A percentile compares a stretch with the other conserved stretches of the same genome.
Evolutionary conservation across 805 yeast species (phyloP).

Genomic region (Monosporozyma aerobia): DNA sequence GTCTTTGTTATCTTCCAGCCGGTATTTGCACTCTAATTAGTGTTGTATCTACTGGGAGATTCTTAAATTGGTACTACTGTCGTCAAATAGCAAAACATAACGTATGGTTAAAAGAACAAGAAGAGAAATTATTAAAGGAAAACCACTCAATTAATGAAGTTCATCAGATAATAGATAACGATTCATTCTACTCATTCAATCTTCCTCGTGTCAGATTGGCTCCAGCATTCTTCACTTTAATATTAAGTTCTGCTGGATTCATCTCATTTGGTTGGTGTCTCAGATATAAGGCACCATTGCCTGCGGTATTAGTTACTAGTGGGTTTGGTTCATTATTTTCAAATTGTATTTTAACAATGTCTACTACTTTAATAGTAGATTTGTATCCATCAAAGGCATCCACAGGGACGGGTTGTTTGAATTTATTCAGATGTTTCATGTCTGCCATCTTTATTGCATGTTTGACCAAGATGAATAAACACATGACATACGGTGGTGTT

Average conservation of each 20-base stretch:
- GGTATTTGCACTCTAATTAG: slow-evolving; percentile 62
- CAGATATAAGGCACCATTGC: slow-evolving; percentile 36
- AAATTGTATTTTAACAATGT: slow-evolving; percentile 46
- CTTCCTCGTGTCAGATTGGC: slow-evolving; percentile 46
- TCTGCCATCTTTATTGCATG: slow-evolving; percentile 67
- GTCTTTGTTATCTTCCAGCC: slow-evolving; percentile 64
- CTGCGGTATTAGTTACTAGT: slow-evolving; percentile 50
- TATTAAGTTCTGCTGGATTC: slow-evolving; percentile 33
- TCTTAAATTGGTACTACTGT: slow-evolving; percentile 40
- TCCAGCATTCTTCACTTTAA: slow-evolving; percentile 37
- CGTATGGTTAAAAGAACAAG: slow-evolving; percentile 16
- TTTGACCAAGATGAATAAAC: slow-evolving; percentile 46
- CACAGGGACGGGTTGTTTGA: slow-evolving; percentile 64
- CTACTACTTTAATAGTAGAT: slow-evolving; percentile 67
- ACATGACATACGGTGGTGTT: slow-evolving; percentile 65
- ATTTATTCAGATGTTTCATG: slow-evolving; percentile 61
- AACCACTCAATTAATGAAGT: slow-evolving; percentile 14
- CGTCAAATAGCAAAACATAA: slow-evolving; percentile 15
- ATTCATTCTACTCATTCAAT: slow-evolving; percentile 37
- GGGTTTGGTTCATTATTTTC: slow-evolving; percentile 51
- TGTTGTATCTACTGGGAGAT: slow-evolving; percentile 47
- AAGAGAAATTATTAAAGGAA: slow-evolving; percentile 11
- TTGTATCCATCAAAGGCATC: slow-evolving; percentile 62
- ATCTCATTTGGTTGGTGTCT: slow-evolving; percentile 70
- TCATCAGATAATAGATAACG: slow-evolving; percentile 16